phyloP scores from a whole-genome alignment of 306 rosid genomes.

The Cucurbita ficifolia region DNA sequence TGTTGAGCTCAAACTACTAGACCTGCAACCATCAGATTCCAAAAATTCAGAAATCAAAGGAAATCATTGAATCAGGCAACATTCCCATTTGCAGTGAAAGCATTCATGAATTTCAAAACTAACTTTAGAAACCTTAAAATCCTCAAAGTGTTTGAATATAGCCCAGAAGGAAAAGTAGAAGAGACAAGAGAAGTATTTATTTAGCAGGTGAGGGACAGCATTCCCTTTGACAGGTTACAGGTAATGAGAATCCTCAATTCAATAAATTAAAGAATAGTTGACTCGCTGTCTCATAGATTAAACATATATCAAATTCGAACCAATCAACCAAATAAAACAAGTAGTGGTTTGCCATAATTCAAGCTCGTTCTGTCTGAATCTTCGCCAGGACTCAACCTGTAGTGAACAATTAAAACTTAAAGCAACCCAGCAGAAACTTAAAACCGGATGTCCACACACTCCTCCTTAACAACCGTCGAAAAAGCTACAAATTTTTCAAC shows the following conservation, averaged over 20 bases:
- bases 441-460: neutral
- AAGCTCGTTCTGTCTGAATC: conserved; percentile 34
- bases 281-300: conserved; percentile 15
- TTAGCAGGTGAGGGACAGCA: conserved; percentile 18
- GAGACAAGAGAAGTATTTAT: conserved; percentile 4
- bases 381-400: conserved; percentile 32
- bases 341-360: conserved; percentile 28
- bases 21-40: neutral
- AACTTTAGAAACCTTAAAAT: neutral
- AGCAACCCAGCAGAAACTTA: neutral
- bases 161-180: neutral
- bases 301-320: conserved; percentile 11
- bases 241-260: conserved; percentile 26
- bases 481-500: neutral
- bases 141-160: neutral
- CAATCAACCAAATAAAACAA: conserved; percentile 19
- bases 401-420: conserved; percentile 13
- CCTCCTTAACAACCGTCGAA: neutral
- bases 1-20: conserved; percentile 8
- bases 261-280: conserved; percentile 23
- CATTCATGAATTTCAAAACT: neutral
- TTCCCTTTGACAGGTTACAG: conserved; percentile 21
- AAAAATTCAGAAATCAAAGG: neutral
- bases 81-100: neutral
- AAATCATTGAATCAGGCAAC: neutral